Evolutionary conservation across 2,329 filamentous ascomycete species (phyloP), one percentile per base, ranked within the genome.

Genomic region (Aspergillus quadrilineatus): DNA sequence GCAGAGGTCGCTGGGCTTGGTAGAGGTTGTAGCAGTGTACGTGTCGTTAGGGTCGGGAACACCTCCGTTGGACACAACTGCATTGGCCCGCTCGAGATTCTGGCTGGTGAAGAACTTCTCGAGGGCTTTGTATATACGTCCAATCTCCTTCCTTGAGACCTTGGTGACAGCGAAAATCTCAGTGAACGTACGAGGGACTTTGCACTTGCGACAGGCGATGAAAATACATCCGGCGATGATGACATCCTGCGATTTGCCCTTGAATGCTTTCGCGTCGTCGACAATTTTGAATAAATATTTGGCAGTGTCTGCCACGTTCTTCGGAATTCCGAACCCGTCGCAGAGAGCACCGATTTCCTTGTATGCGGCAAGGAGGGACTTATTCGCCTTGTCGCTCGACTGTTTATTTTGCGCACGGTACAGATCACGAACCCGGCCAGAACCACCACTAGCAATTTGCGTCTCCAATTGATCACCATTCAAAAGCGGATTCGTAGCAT

Each of bases 171-270:
- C 88, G 77, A 90, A 95, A 67, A 99, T 94, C 74, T 99, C 95
- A 48, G 89, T 86, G 78, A 99, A 99, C 3, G 92, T 96, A 63
- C 94, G 89, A 4, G 90, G 88, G 30, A 92, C 88, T 60, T 87
- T 85, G 69, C 90, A 89, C 75, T 97, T 91, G 44, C 94, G 91
- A 73, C 93, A 97, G 41, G 94, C 92, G 67, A 99, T 93, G 80
- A 99, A 97, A 75, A 99, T 94, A 76, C 92, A 97, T 6, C 92
- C 92, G 4, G 94, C 94, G 64, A 97, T 93, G 64, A 99, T 89
- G 55, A 90, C 90, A 66, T 97, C 93, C 70, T 92, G 89, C 0
- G 90, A 89, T 77, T 99, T 99, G 71, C 92, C 92, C 78, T 96
- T 96, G 82, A 97, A 92, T 55, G 92, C 83, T 73, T 93, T 93